Conservation (phyloP, 2,329 filamentous ascomycete species). For the Dactylonectria macrodidyma region DNA sequence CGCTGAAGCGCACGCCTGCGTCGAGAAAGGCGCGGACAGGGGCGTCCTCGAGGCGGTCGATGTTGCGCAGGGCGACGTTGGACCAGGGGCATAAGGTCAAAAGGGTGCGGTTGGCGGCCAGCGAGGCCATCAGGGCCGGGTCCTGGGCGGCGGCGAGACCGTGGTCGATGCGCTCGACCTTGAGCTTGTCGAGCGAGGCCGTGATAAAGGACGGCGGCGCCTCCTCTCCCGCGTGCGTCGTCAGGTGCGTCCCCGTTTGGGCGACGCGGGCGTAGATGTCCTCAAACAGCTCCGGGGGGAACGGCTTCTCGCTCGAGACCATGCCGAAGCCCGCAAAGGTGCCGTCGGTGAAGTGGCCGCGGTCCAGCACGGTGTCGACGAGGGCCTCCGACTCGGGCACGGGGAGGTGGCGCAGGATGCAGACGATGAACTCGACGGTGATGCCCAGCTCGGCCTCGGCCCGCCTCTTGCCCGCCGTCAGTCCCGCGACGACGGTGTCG, state of each 20-base stretch:
- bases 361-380: slow-evolving; percentile 48
- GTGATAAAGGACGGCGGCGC: slow-evolving; percentile 77
- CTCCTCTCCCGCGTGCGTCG: slow-evolving; percentile 84
- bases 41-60: slow-evolving; percentile 50
- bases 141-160: slow-evolving; percentile 78
- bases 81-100: slow-evolving; percentile 82
- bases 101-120: slow-evolving; percentile 71
- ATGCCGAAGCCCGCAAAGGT: slow-evolving; percentile 76
- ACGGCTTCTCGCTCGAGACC: slow-evolving; percentile 74
- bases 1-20: slow-evolving; percentile 75
- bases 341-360: slow-evolving; percentile 64
- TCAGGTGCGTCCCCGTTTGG: slow-evolving; percentile 70
- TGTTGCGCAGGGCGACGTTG: slow-evolving; percentile 67
- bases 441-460: slow-evolving; percentile 75
- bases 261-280: slow-evolving; percentile 68
- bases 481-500: slow-evolving; percentile 74
- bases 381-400: slow-evolving; percentile 66
- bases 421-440: slow-evolving; percentile 77
- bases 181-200: slow-evolving; percentile 73
- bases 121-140: slow-evolving; percentile 67
- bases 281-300: slow-evolving; percentile 72
- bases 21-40: slow-evolving; percentile 76
- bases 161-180: slow-evolving; percentile 80
- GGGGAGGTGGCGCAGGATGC: slow-evolving; percentile 80
- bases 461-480: slow-evolving; percentile 70